Evolutionary conservation across 2,329 filamentous ascomycete species (phyloP).

Genomic region (Microdochium nivale): DNA sequence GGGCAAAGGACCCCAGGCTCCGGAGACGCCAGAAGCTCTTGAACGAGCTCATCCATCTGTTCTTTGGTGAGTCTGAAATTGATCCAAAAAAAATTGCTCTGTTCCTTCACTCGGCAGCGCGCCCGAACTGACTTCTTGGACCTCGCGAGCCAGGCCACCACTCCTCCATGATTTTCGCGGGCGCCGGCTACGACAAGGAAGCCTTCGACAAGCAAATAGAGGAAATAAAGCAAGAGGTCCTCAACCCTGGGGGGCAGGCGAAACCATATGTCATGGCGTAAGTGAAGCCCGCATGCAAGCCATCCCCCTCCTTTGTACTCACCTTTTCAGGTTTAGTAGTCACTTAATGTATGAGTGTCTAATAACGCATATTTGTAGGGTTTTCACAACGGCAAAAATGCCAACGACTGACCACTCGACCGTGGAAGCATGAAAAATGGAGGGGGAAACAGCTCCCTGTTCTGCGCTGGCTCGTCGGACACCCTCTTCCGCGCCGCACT

Average conservation of each 20-base stretch:
- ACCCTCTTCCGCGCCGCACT: too few species aligned
- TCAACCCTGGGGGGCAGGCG: neutral
- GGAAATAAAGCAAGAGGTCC: neutral
- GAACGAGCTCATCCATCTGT: constrained; percentile 21
- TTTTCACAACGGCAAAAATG: constrained; percentile 19
- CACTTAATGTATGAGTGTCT: neutral
- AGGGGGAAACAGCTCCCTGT: neutral
- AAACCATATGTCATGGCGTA: constrained; percentile 16
- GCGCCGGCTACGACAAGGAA: neutral
- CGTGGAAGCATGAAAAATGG: neutral
- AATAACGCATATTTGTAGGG: constrained; percentile 5
- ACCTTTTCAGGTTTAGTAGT: neutral
- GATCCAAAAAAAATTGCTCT: neutral
- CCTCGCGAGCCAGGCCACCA: neutral
- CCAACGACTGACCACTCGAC: constrained; percentile 7
- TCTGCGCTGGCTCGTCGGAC: too few species aligned
- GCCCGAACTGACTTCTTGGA: neutral
- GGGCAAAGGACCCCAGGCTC: constrained; percentile 29
- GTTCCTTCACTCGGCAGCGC: neutral
- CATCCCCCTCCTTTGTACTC: neutral
- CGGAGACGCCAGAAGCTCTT: constrained; percentile 26
- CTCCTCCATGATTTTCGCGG: neutral
- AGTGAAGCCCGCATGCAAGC: constrained; percentile 1
- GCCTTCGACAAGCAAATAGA: neutral
- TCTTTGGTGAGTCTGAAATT: constrained; percentile 20